These are phyloP conservation scores for Wickerhamomyces chambardii DNA, from an alignment of 805 yeast species.

Conservation along the genomic window DNA sequence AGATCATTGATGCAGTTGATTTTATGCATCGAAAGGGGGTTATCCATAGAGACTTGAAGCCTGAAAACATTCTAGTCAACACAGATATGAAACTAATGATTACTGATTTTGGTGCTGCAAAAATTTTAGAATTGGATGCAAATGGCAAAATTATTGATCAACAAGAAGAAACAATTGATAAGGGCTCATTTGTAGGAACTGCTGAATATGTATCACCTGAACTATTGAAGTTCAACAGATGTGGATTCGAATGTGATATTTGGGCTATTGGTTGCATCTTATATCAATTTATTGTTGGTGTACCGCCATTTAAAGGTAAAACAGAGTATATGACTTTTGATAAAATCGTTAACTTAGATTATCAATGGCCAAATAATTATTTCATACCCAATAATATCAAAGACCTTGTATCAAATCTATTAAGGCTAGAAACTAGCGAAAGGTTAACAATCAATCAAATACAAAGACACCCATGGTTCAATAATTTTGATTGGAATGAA, in stretches of 20 bases:
- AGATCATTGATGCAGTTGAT: constrained; percentile 82
- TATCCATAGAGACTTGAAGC: constrained; percentile 90
- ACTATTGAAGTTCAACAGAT: constrained; percentile 62
- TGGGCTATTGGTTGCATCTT: constrained; percentile 94
- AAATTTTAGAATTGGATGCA: constrained; percentile 38
- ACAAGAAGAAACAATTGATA: constrained; percentile 12
- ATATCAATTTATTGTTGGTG: constrained; percentile 74
- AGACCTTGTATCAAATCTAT: constrained; percentile 55
- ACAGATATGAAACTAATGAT: constrained; percentile 82
- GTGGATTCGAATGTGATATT: constrained; percentile 80
- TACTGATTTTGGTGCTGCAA: constrained; percentile 98
- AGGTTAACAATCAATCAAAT: constrained; percentile 52
- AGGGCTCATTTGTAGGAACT: constrained; percentile 87
- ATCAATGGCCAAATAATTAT: constrained; percentile 52
- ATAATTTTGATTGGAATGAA: constrained; percentile 56
- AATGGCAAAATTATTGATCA: constrained; percentile 21
- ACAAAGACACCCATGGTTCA: constrained; percentile 66
- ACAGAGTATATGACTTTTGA: constrained; percentile 86
- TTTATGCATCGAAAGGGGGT: constrained; percentile 88
- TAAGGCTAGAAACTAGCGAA: constrained; percentile 62
- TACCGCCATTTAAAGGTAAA: constrained; percentile 83
- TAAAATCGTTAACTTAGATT: constrained; percentile 72
- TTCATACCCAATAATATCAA: constrained; percentile 53
- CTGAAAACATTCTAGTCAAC: constrained; percentile 84
- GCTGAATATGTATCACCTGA: constrained; percentile 97